Evolutionary conservation across 2,329 filamentous ascomycete genomes (phyloP).

Genomic region (Penicillium sp.): DNA sequence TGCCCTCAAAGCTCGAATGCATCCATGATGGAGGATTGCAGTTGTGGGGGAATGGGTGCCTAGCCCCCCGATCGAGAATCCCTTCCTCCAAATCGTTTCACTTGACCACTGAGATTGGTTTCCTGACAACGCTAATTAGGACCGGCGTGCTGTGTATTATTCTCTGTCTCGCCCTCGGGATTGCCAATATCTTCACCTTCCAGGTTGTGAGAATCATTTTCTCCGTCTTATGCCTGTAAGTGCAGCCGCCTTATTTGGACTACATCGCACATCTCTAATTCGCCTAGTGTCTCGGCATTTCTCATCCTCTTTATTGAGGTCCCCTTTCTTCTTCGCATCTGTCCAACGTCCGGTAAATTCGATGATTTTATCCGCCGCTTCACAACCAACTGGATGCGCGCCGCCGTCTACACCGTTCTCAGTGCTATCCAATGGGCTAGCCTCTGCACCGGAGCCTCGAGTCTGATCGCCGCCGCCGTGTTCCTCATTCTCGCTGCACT

Average conservation of each 20-base stretch:
- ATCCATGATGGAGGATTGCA: neutral
- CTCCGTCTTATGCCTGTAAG: slow-evolving; percentile 54
- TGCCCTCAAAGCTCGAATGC: neutral
- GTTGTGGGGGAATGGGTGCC: neutral
- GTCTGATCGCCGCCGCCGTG: slow-evolving; percentile 79
- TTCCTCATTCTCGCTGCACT: slow-evolving; percentile 68
- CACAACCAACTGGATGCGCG: slow-evolving; percentile 95
- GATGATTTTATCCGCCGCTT: slow-evolving; percentile 85
- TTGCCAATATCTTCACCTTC: slow-evolving; percentile 63
- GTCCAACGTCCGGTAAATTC: slow-evolving; percentile 85
- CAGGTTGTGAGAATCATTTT: slow-evolving; percentile 54
- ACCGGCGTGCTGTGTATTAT: slow-evolving; percentile 55
- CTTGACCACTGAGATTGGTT: neutral
- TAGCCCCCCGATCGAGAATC: neutral
- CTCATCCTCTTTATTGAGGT: slow-evolving; percentile 82
- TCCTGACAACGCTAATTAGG: slow-evolving; percentile 28
- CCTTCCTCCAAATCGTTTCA: neutral
- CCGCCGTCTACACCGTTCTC: slow-evolving; percentile 77
- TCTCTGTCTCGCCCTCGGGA: slow-evolving; percentile 61
- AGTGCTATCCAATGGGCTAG: slow-evolving; percentile 79
- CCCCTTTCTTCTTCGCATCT: slow-evolving; percentile 91
- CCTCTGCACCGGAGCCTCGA: slow-evolving; percentile 58
- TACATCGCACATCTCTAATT: slow-evolving; percentile 40
- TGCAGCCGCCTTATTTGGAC: slow-evolving; percentile 9
- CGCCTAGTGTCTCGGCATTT: slow-evolving; percentile 60